phyloP scores from a whole-genome alignment of 768 basidiomycete genomes.

The Trametes maxima region DNA sequence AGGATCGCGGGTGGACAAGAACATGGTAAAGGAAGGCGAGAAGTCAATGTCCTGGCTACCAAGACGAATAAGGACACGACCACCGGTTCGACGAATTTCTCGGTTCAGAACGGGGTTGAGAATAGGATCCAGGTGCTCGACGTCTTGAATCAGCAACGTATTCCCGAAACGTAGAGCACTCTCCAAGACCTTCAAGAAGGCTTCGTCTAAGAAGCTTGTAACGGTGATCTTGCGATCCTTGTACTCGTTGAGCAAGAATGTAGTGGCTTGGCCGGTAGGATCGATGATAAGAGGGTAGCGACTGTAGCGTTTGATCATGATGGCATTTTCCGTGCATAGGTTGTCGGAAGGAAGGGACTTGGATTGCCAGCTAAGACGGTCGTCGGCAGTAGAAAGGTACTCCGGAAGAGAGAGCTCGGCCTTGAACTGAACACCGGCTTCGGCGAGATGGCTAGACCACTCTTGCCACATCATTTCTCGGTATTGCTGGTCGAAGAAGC shows the following conservation, averaged over 20 bases:
- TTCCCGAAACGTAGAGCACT: constrained; percentile 99
- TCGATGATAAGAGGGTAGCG: constrained; percentile 98
- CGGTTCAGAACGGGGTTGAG: constrained; percentile 96
- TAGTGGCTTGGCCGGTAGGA: constrained; percentile 95
- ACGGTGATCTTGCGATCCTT: constrained; percentile 96
- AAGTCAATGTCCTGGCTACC: constrained; percentile 99
- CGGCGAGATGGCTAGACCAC: constrained; percentile 87
- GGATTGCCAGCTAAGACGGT: constrained; percentile 93
- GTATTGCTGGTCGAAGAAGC: constrained; percentile 98
- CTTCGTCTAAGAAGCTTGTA: constrained; percentile 97
- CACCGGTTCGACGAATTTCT: constrained; percentile 94
- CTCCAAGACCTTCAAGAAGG: constrained; percentile 97
- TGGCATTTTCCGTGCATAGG: constrained; percentile 97
- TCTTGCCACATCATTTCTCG: constrained; percentile 97
- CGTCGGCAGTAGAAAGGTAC: constrained; percentile 95
- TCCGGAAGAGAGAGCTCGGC: constrained; percentile 90
- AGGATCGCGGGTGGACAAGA: constrained; percentile 95
- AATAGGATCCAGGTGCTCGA: constrained; percentile 96
- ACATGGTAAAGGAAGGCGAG: constrained; percentile 99
- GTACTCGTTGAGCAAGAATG: constrained; percentile 93
- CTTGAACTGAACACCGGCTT: constrained; percentile 92
- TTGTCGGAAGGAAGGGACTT: constrained; percentile 95
- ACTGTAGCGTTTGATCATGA: constrained; percentile 98
- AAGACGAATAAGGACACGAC: constrained; percentile 93
- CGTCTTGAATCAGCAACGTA: constrained; percentile 95